Percentiles rank a stretch among this genome's conserved stretches.
phyloP scores from a whole-genome alignment of 2,329 filamentous ascomycete species.

The Xylogone sp. region DNA sequence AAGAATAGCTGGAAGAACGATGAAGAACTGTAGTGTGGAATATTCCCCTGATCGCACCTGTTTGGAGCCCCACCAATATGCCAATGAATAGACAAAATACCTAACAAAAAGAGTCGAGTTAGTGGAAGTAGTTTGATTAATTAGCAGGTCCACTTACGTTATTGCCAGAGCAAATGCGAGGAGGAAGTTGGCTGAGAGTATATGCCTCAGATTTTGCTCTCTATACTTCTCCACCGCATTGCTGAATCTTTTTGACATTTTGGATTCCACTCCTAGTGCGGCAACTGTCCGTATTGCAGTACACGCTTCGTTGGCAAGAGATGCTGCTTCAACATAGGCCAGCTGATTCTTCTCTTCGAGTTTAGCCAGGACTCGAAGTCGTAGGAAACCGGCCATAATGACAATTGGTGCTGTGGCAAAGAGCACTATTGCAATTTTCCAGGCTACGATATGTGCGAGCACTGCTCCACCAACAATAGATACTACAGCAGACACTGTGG shows the following conservation, averaged over 20 bases:
- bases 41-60: constrained; percentile 65
- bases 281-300: constrained; percentile 63
- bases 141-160: too few relatives aligned
- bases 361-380: constrained; percentile 57
- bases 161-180: constrained; percentile 48
- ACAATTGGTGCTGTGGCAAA: constrained; percentile 66
- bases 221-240: constrained; percentile 45
- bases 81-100: constrained; percentile 69
- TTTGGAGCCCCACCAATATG: constrained; percentile 77
- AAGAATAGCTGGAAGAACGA: constrained; percentile 67
- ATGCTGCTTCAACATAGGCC: constrained; percentile 60
- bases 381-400: constrained; percentile 65
- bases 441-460: constrained; percentile 66
- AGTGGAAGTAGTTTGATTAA: too few relatives aligned
- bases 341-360: constrained; percentile 61
- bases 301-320: constrained; percentile 64
- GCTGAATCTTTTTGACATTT: constrained; percentile 49
- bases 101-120: constrained; percentile 48
- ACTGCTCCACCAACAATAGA: constrained; percentile 67
- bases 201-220: constrained; percentile 49
- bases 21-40: constrained; percentile 66
- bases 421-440: constrained; percentile 73
- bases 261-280: constrained; percentile 49
- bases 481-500: constrained; percentile 62
- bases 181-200: constrained; percentile 52